Conservation (phyloP, 106 monocot genomes). For the Dendrobium chrysotoxum region DNA sequence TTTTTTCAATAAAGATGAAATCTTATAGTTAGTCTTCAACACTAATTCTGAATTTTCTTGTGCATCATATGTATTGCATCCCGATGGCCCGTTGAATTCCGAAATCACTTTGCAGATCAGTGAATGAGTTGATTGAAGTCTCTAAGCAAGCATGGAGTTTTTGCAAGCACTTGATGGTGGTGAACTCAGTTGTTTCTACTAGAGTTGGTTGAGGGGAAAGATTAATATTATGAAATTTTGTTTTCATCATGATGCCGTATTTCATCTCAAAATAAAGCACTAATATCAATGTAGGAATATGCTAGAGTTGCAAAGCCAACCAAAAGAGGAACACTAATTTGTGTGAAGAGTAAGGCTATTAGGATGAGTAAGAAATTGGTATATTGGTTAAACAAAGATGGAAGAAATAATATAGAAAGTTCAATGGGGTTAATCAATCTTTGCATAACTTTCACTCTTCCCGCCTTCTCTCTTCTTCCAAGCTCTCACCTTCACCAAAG, state of each 20-base stretch:
- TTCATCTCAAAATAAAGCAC: background rate
- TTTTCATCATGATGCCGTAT: background rate
- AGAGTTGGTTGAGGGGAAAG: background rate
- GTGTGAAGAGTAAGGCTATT: background rate
- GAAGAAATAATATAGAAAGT: background rate
- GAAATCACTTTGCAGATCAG: background rate
- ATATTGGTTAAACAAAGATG: background rate
- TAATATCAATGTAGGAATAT: background rate
- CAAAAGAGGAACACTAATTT: background rate
- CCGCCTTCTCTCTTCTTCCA: background rate
- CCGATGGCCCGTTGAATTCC: background rate
- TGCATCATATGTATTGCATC: background rate
- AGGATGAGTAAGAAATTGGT: too few relatives aligned
- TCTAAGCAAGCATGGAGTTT: background rate
- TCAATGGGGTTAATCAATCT: background rate
- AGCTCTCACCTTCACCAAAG: too few relatives aligned
- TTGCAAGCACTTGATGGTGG: background rate
- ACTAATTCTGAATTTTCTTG: background rate
- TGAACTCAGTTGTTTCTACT: background rate
- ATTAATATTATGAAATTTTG: background rate
- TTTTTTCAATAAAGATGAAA: background rate
- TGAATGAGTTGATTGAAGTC: background rate
- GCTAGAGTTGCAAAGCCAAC: background rate
- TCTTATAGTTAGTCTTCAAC: background rate
- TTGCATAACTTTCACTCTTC: background rate